Evolutionary conservation across 768 basidiomycete genomes (phyloP).

Genomic region (Suillus subalutaceus): DNA sequence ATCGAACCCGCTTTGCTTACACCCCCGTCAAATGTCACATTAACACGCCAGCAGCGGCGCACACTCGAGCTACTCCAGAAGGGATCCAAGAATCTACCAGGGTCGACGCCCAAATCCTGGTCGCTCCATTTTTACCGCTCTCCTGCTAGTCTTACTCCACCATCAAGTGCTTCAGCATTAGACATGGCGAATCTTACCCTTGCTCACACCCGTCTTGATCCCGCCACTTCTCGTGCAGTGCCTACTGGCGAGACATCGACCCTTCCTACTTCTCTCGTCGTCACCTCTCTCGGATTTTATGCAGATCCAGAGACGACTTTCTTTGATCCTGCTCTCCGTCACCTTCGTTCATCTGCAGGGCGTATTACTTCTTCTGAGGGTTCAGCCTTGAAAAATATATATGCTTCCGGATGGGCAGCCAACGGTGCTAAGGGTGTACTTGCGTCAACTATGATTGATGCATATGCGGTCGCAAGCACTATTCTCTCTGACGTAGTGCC

Average conservation of each 20-base stretch:
- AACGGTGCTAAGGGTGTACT: slow-evolving; percentile 91
- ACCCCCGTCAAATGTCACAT: slow-evolving; percentile 34
- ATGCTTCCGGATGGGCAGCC: slow-evolving; percentile 93
- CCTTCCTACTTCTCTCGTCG: slow-evolving; percentile 71
- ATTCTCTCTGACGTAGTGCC: slow-evolving; percentile 62
- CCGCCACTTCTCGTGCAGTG: slow-evolving; percentile 47
- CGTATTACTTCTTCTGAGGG: slow-evolving; percentile 49
- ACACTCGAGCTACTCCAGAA: slow-evolving; percentile 66
- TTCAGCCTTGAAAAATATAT: slow-evolving; percentile 59
- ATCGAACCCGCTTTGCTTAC: slow-evolving; percentile 50
- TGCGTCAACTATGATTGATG: slow-evolving; percentile 91
- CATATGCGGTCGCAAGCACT: slow-evolving; percentile 75
- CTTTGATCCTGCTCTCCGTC: slow-evolving; percentile 58
- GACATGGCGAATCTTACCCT: slow-evolving; percentile 49
- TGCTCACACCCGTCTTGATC: slow-evolving; percentile 62
- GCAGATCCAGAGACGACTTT: slow-evolving; percentile 62
- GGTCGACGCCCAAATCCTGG: slow-evolving; percentile 68
- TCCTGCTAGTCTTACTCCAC: slow-evolving; percentile 52
- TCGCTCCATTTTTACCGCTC: slow-evolving; percentile 80
- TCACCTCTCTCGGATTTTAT: slow-evolving; percentile 88
- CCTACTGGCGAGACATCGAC: slow-evolving; percentile 57
- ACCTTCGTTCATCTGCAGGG: slow-evolving; percentile 56
- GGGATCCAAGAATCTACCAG: slow-evolving; percentile 55
- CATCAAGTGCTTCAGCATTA: slow-evolving; percentile 23
- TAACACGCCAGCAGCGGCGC: slow-evolving; percentile 68